phyloP scores from a whole-genome alignment of 2,329 filamentous ascomycete species.

The Cladosporium austrohemisphaericum region DNA sequence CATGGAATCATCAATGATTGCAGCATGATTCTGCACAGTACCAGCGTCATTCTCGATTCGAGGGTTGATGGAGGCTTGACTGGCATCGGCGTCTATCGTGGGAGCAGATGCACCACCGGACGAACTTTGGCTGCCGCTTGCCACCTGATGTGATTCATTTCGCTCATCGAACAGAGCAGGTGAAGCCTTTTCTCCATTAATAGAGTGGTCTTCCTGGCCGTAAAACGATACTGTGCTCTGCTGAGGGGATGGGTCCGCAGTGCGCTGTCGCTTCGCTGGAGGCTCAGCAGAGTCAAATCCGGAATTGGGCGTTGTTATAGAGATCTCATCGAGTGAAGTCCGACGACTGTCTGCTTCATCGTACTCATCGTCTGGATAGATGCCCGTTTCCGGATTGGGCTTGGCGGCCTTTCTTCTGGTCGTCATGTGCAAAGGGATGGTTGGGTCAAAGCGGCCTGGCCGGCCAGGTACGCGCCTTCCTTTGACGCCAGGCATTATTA shows the following conservation, averaged over 20 bases:
- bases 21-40: neutral
- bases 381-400: constrained; percentile 1
- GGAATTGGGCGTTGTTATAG: constrained; percentile 3
- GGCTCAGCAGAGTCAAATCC: constrained; percentile 9
- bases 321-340: constrained; percentile 10
- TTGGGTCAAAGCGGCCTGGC: constrained; percentile 41
- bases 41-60: neutral
- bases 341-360: constrained; percentile 11
- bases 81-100: neutral
- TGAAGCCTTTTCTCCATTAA: neutral
- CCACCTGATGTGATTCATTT: neutral
- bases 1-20: neutral
- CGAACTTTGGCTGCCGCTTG: neutral
- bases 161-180: neutral
- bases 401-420: constrained; percentile 33
- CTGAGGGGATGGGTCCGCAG: constrained; percentile 8
- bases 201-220: neutral
- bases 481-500: constrained; percentile 20
- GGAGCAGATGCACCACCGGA: neutral
- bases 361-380: constrained; percentile 10
- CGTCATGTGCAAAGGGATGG: constrained; percentile 48
- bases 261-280: constrained; percentile 12
- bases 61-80: constrained; percentile 3
- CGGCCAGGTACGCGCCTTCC: constrained; percentile 22
- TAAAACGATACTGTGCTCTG: neutral